Evolutionary conservation across 352 stramenopile species (phyloP).

Genomic region (Globisporangium iwayamae): DNA sequence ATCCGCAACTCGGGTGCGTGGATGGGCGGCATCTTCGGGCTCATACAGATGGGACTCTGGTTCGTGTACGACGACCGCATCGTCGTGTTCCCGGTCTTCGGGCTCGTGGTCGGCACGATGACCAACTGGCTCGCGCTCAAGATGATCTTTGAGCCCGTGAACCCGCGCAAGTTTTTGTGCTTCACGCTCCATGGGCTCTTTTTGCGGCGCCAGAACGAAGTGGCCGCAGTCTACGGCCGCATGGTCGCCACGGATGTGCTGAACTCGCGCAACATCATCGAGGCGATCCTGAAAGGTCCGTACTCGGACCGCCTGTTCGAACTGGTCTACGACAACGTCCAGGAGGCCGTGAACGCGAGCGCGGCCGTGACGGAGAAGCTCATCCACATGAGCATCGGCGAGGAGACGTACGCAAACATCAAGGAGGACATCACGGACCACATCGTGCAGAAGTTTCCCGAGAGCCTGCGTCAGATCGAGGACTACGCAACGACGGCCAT

Average conservation of each 20-base stretch:
- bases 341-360: slow-evolving; percentile 79
- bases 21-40: slow-evolving; percentile 88
- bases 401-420: slow-evolving; percentile 82
- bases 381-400: slow-evolving; percentile 81
- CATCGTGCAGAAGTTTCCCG: slow-evolving; percentile 85
- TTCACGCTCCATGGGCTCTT: slow-evolving; percentile 96
- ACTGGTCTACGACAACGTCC: slow-evolving; percentile 86
- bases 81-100: slow-evolving; percentile 89
- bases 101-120: slow-evolving; percentile 93
- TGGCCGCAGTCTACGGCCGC: slow-evolving; percentile 85
- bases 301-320: slow-evolving; percentile 86
- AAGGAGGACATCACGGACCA: slow-evolving; percentile 88
- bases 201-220: slow-evolving; percentile 89
- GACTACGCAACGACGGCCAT: slow-evolving; percentile 91
- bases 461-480: slow-evolving; percentile 89
- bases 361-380: slow-evolving; percentile 76
- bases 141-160: slow-evolving; percentile 91
- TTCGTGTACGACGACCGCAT: slow-evolving; percentile 82
- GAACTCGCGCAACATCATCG: slow-evolving; percentile 87
- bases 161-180: slow-evolving; percentile 80
- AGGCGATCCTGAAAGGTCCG: slow-evolving; percentile 86
- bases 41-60: slow-evolving; percentile 88
- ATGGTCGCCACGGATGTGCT: slow-evolving; percentile 85
- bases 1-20: slow-evolving; percentile 89
- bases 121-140: slow-evolving; percentile 97